Evolutionary conservation across 352 stramenopile genomes (phyloP).

Genomic region (Halophytophthora batemanensis): DNA sequence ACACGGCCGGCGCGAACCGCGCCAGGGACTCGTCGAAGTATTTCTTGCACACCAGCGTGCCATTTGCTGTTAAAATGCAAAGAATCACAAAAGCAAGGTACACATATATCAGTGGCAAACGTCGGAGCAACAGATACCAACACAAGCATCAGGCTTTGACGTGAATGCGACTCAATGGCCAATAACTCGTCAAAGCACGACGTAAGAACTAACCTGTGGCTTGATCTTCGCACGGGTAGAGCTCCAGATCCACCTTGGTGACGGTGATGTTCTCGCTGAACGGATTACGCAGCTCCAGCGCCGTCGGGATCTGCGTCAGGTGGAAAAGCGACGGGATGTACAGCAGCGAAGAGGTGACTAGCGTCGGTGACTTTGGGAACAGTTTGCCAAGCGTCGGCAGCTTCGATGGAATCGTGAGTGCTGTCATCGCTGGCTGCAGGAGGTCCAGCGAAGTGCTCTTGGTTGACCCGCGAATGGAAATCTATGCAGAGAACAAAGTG

Average conservation of each 20-base stretch:
- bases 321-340: conserved; percentile 77
- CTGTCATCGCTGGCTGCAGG: conserved; percentile 54
- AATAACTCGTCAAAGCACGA: no score
- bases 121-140: no score
- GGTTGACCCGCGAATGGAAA: conserved; percentile 55
- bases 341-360: conserved; percentile 74
- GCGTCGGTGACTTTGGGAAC: conserved; percentile 63
- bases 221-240: conserved; percentile 79
- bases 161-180: no score
- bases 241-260: conserved; percentile 52
- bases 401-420: conserved; percentile 51
- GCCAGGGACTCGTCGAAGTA: conserved; percentile 68
- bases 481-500: conserved; percentile 31
- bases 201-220: conserved; percentile 32
- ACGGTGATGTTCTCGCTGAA: conserved; percentile 81
- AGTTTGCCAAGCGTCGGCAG: conserved; percentile 58
- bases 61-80: conserved; percentile 27
- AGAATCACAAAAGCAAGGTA: no score
- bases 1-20: conserved; percentile 56
- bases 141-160: no score
- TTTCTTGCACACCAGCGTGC: conserved; percentile 54
- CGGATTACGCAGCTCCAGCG: conserved; percentile 72
- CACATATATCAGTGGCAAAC: no score
- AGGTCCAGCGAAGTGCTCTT: conserved; percentile 58
- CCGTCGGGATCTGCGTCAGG: conserved; percentile 61